Base-by-base conservation (phyloP, 352 stramenopile genomes). In the Plasmopara muralis region DNA sequence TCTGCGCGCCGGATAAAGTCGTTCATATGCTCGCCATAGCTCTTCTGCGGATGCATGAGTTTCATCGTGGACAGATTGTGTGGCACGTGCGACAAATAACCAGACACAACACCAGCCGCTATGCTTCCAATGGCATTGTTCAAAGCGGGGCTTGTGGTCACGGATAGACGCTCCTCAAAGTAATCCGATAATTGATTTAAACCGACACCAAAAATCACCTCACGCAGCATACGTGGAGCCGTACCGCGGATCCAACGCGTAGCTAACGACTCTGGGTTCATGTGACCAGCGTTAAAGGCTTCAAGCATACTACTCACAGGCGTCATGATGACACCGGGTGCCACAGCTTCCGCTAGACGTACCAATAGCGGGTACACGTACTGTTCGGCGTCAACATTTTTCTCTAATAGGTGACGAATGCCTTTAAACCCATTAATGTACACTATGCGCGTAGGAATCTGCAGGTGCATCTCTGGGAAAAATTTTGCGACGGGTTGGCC, bases 1-100 rank as follows among this genome's bases (percentile, higher is more conserved):
- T 94, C 72, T 29, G 79, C 85, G 46, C 88, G 78, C n/a, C 68
- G 65, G 52, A 92, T 77, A 45, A 94, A 87, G 57, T 95, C 82
- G 51, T 77, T 70, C 76, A 95, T 90, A 60, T 93, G 85, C 44
- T 79, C 67, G 30, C 51, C 40, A 64, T 95, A 95, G 29, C 70
- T 72, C 64, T 93, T 94, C 53, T 95, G 69, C 25, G 92, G 91
- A 63, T 97, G 82, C 72, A 98, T 87, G 30, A 98, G 73, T 70
- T 97, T 97, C 62, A 97, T 87, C 43, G 90, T 98, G n/a, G 84
- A 96, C 15, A 98, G 60, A 66, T 97, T 97, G 78, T 98, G 93
- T 53, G 93, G 93, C 35, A 98, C 88, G 70, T 98, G 93, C 33
- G 78, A 95, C 31, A 97, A 67, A 64, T 98, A 98, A 14, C 93